Conservation (phyloP, 331 rosid species). For the Acacia concinna region DNA sequence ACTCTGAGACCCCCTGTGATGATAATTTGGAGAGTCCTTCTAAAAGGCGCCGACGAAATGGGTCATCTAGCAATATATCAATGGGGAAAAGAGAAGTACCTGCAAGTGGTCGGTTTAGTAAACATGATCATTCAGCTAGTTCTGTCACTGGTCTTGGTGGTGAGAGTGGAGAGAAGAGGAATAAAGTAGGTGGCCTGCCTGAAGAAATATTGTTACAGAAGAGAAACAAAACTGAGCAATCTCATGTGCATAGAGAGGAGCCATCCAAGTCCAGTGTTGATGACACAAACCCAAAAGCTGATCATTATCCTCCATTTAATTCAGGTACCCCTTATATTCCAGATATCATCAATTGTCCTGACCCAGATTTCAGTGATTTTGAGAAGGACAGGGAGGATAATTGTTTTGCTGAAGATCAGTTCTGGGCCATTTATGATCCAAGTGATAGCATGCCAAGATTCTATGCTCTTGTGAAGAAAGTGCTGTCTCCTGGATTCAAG, state of each 20-base stretch:
- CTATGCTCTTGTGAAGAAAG: conserved; percentile 46
- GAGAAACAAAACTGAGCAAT: conserved; percentile 26
- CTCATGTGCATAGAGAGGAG: conserved; percentile 24
- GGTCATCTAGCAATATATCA: conserved; percentile 30
- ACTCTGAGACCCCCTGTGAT: conserved; percentile 35
- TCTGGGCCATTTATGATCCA: conserved; percentile 49
- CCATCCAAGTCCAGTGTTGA: conserved; percentile 30
- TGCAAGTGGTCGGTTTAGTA: conserved; percentile 26
- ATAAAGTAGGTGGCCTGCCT: conserved; percentile 13
- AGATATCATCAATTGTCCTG: conserved; percentile 36
- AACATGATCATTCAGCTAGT: conserved; percentile 28
- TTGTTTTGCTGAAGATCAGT: conserved; percentile 41
- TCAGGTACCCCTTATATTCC: conserved; percentile 18
- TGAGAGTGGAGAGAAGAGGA: conserved; percentile 31
- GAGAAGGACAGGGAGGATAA: conserved; percentile 39
- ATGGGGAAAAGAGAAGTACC: conserved; percentile 38
- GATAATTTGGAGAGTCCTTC: conserved; percentile 39
- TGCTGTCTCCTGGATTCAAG: conserved; percentile 40
- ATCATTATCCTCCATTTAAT: conserved; percentile 16
- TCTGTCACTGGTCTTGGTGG: conserved; percentile 33
- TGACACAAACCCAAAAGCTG: conserved; percentile 24
- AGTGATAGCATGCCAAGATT: conserved; percentile 47
- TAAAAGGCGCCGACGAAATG: conserved; percentile 41
- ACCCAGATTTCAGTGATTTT: conserved; percentile 52
- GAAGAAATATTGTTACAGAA: conserved; percentile 27